Base-by-base conservation (phyloP, 768 basidiomycete species). In the Russula emetica region DNA sequence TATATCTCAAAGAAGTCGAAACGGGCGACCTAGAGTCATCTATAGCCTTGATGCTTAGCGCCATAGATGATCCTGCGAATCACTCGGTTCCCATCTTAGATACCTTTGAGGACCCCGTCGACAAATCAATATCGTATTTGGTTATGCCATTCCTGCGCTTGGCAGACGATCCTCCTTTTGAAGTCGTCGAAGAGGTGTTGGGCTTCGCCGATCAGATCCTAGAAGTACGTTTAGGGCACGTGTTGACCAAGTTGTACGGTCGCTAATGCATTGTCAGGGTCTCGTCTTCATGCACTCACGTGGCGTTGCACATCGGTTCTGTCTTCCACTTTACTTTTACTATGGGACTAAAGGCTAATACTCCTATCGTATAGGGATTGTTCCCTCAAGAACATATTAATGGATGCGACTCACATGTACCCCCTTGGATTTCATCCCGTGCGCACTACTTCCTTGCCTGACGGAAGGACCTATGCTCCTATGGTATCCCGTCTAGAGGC, bases 1-100 rank as follows among this genome's bases (percentile, higher is more conserved):
- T 78, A 0, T 70, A 67, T 16, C 63, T 79, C n/a, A 78, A 78
- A 30, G 45, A 49, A 1, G 64, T 76, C 0, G 0, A 24, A 6
- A 60, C 61, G 0, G 59, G 49, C 0, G 60, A 67, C 24, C 1
- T 36, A 4, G 72, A 74, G 40, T 42, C 57, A 2, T 10, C 24
- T 5, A 69, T 73, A 4, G 69, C 67, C 3, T 10, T 47, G 18
- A 61, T 51, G n/a, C 55, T 72, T 2, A 26, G 13, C 7, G 11
- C 6, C 0, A 16, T 28, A 1, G n/a, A 58, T 2, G 64, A 68
- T 20, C 53, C 57, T 1, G 10, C 56, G 5, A 67, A 67, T 11
- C 67, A 67, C n/a, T 58, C 60, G 5, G 60, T 67, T 2, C 67
- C 60, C 3, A 60, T 68, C 11, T 8, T 68, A 4, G 67, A 68